Percentiles rank a stretch among this genome's conserved stretches.
Conservation (phyloP, 2,329 filamentous ascomycete genomes). For the Paramyrothecium sp. region DNA sequence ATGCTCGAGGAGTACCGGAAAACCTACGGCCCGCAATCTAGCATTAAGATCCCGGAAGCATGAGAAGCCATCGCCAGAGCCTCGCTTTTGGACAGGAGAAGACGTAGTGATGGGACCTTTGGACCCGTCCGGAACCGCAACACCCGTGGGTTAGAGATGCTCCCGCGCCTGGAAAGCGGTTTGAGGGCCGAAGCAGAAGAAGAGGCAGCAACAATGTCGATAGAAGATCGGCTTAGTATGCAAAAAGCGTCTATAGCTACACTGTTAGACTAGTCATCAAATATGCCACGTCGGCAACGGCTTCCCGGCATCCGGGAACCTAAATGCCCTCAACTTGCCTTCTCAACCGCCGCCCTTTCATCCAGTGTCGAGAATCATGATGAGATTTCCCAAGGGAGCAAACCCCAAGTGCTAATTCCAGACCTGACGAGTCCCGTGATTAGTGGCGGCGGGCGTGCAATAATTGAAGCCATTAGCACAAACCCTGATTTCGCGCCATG, state of each 20-base stretch:
- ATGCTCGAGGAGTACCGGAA: slow-evolving; percentile 59
- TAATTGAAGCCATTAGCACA: neutral
- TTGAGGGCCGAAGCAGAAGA: neutral
- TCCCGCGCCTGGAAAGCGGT: neutral
- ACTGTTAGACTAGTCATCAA: neutral
- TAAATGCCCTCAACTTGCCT: neutral
- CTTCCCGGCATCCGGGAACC: neutral
- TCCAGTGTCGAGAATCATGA: neutral
- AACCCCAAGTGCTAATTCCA: neutral
- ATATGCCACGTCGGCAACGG: neutral
- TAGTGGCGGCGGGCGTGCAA: neutral
- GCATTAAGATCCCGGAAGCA: slow-evolving; percentile 20
- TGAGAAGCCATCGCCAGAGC: too few species aligned
- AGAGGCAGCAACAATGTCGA: neutral
- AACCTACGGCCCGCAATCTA: slow-evolving; percentile 34
- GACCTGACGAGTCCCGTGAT: neutral
- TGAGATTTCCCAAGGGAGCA: neutral
- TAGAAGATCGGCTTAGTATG: neutral
- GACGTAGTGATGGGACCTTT: neutral
- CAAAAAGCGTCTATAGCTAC: neutral
- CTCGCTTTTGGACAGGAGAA: too few species aligned
- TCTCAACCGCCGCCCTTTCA: too few species aligned
- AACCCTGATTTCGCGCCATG: neutral
- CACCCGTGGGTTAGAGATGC: neutral
- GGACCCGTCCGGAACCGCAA: neutral